phyloP scores from a whole-genome alignment of 805 yeast genomes.

The Kluyveromyces siamensis region DNA sequence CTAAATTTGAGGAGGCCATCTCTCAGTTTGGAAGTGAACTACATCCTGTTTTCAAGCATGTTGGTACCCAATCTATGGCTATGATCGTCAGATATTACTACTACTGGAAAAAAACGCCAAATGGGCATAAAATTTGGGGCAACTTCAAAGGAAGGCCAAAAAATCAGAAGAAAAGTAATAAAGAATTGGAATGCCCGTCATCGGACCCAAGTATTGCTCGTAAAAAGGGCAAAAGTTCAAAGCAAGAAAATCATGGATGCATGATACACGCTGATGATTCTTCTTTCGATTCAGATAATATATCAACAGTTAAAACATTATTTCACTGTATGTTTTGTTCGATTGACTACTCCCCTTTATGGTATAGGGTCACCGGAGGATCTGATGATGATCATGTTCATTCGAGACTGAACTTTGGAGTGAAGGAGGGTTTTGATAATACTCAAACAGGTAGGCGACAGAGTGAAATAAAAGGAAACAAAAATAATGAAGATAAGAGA shows the following conservation, averaged over 20 bases:
- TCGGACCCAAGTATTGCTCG: neutral
- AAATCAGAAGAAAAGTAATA: constrained; percentile 33
- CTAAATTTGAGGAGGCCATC: constrained; percentile 68
- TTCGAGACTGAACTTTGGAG: constrained; percentile 15
- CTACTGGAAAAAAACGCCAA: constrained; percentile 80
- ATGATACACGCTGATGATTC: constrained; percentile 36
- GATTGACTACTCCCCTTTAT: constrained; percentile 29
- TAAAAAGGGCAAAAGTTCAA: constrained; percentile 5
- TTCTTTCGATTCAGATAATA: constrained; percentile 53
- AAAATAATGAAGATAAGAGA: constrained; percentile 11
- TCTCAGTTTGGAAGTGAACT: constrained; percentile 67
- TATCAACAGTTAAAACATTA: constrained; percentile 29
- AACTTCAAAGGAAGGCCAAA: constrained; percentile 62
- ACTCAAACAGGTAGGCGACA: constrained; percentile 6
- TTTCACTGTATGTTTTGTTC: constrained; percentile 69
- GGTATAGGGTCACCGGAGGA: constrained; percentile 30
- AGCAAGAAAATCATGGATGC: constrained; percentile 17
- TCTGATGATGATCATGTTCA: constrained; percentile 20
- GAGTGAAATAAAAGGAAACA: constrained; percentile 26
- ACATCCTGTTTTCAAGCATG: constrained; percentile 60
- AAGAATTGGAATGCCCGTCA: constrained; percentile 4
- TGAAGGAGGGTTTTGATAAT: constrained; percentile 10
- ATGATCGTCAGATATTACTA: constrained; percentile 84
- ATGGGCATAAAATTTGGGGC: constrained; percentile 76
- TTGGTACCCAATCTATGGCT: constrained; percentile 63